These are phyloP conservation scores for Rhizopogon roseolus DNA, from an alignment of 768 basidiomycete species.

Conservation along the genomic window DNA sequence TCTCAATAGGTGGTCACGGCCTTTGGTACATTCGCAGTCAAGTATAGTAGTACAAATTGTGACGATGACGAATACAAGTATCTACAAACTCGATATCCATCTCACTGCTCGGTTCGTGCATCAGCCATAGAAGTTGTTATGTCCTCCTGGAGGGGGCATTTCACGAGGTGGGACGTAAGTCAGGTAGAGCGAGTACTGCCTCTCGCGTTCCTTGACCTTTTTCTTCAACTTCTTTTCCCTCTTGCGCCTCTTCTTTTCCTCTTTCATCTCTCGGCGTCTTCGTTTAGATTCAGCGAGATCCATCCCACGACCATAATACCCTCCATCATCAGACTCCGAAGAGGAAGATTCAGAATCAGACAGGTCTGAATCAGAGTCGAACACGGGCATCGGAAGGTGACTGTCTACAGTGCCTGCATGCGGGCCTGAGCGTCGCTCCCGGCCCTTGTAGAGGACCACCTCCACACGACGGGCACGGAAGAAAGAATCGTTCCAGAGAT, in stretches of 20 bases:
- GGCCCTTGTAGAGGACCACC: constrained; percentile 74
- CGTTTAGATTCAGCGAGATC: constrained; percentile 50
- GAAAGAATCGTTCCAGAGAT: constrained; percentile 77
- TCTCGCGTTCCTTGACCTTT: constrained; percentile 56
- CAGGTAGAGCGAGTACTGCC: constrained; percentile 60
- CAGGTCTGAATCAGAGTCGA: constrained; percentile 35
- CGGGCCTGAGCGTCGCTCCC: constrained; percentile 69
- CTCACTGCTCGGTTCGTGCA: not conserved
- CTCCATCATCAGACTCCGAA: constrained; percentile 38
- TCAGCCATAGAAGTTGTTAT: constrained; percentile 25
- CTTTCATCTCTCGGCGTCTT: constrained; percentile 47
- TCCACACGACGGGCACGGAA: constrained; percentile 75
- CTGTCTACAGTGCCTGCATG: constrained; percentile 50
- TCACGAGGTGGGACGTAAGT: constrained; percentile 40
- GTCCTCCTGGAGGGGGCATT: constrained; percentile 16
- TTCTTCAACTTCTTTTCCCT: constrained; percentile 61
- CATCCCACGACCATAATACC: constrained; percentile 42
- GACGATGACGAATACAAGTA: not conserved
- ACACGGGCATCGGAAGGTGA: constrained; percentile 44
- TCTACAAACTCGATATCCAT: not conserved
- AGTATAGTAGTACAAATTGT: not conserved
- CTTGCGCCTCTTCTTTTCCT: constrained; percentile 56
- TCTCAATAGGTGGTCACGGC: no score
- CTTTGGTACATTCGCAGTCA: not conserved
- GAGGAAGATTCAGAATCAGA: constrained; percentile 35